Evolutionary conservation across 2,329 filamentous ascomycete genomes (phyloP).

Genomic region (Rutstroemia sp.): DNA sequence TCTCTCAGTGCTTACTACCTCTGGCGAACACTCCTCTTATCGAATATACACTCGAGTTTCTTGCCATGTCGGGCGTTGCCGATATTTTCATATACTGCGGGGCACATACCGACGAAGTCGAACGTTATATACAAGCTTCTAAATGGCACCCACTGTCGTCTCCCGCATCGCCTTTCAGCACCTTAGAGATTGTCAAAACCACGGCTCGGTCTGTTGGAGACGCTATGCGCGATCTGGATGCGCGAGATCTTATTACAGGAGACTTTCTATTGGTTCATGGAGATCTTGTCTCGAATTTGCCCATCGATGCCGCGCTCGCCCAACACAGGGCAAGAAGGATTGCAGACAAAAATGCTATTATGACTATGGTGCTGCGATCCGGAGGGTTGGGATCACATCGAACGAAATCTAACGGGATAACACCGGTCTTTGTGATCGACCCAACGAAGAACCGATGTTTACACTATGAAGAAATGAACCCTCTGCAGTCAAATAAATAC

Average conservation of each 20-base stretch:
- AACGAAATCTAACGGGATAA: constrained; percentile 67
- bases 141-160: constrained; percentile 67
- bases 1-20: constrained; percentile 75
- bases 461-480: constrained; percentile 88
- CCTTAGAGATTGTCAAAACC: constrained; percentile 76
- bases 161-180: constrained; percentile 61
- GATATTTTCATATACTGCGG: constrained; percentile 91
- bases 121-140: constrained; percentile 76
- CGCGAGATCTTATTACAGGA: constrained; percentile 72
- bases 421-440: constrained; percentile 82
- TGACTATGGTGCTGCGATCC: constrained; percentile 88
- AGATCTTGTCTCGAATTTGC: constrained; percentile 83
- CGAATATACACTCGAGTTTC: constrained; percentile 95
- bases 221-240: constrained; percentile 88
- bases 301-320: constrained; percentile 70
- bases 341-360: constrained; percentile 88
- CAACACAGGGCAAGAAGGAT: constrained; percentile 74
- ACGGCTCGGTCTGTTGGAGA: constrained; percentile 85
- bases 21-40: constrained; percentile 91
- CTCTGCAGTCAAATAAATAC: constrained; percentile 55
- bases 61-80: constrained; percentile 90
- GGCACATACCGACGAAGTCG: constrained; percentile 77
- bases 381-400: constrained; percentile 63
- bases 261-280: constrained; percentile 93
- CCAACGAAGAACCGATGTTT: constrained; percentile 72